Evolutionary conservation across 208 protist species (phyloP), one percentile per base, ranked within the genome.

Genomic region (Leptomonas pyrrhocoris): DNA sequence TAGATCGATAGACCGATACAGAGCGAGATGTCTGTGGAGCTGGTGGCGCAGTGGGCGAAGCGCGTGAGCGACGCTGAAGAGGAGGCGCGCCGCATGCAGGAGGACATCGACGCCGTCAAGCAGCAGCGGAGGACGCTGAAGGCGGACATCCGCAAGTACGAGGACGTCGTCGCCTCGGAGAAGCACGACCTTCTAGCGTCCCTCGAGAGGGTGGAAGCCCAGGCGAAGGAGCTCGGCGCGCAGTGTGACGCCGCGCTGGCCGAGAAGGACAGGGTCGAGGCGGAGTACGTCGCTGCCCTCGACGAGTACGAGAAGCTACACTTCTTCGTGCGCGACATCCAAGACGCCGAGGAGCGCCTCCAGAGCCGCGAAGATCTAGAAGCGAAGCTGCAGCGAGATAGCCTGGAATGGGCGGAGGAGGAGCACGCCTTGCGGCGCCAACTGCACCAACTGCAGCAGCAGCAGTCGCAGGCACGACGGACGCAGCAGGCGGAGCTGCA

Each of bases 221-320:
- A 90, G 74, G 84, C 84, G 43, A 77, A 86, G 58, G 73, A 81
- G 27, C 79, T 93, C 16, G 75, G 74, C 28, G 78, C 74, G 48
- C 64, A 69, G 25, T 93, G 83, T 71, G 84, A 92, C 46, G 71
- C 68, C 16, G 84, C 83, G 2, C 50, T 84, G 8, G 51, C 66
- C 13, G 82, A 89, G 57, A 90, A 88, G 67, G 80, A 83, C n/a
- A 40, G 64, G 8, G 85, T 88, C 18, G 85, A 96, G 76, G 84
- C 83, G 31, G 65, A 78, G 59, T 94, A 94, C 79, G 51, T 89
- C n/a, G 59, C 77, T 38, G 90, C 92, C 1, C 65, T 96, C 16
- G 89, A 96, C 65, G 82, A 86, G 71, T 96, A 96, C 68, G 92
- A 94, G 54, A 79, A 55, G 34, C 85, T 96, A 73, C 88, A 94